phyloP scores from a whole-genome alignment of 495 filamentous ascomycete species.

The Xylaria intraflava region DNA sequence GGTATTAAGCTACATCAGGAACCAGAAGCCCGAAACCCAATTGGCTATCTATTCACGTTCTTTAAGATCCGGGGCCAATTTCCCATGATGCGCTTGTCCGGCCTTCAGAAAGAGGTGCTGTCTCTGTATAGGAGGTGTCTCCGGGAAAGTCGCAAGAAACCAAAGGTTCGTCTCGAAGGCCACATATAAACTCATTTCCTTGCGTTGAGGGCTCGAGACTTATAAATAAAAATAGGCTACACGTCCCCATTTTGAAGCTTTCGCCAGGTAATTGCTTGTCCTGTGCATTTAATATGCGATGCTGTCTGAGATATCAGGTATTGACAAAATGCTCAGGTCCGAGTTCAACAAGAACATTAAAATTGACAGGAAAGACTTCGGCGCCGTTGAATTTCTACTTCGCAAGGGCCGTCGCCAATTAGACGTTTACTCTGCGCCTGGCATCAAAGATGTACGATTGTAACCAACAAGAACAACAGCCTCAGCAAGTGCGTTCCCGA shows the following conservation, averaged over 20 bases:
- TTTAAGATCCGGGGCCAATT: neutral
- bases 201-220: neutral
- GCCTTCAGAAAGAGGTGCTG: constrained; percentile 86
- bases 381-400: constrained; percentile 78
- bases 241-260: constrained; percentile 33
- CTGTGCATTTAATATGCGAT: neutral
- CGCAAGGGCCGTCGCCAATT: constrained; percentile 80
- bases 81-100: constrained; percentile 58
- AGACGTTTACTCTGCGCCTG: constrained; percentile 74
- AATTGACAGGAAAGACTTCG: constrained; percentile 83
- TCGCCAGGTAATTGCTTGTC: constrained; percentile 29
- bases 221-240: constrained; percentile 22
- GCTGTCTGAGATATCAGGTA: neutral
- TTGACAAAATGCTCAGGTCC: constrained; percentile 36
- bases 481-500: neutral
- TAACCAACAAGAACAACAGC: constrained; percentile 13
- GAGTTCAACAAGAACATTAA: constrained; percentile 69
- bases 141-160: constrained; percentile 73
- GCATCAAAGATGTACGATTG: constrained; percentile 70
- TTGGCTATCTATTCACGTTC: neutral
- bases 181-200: neutral
- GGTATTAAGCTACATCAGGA: too few species aligned
- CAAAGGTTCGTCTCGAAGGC: constrained; percentile 47
- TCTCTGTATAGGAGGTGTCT: constrained; percentile 81
- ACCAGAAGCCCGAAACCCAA: too few species aligned